These are phyloP conservation scores for Lagerstroemia speciosa DNA, from an alignment of 345 rosid species.

Conservation along the genomic window DNA sequence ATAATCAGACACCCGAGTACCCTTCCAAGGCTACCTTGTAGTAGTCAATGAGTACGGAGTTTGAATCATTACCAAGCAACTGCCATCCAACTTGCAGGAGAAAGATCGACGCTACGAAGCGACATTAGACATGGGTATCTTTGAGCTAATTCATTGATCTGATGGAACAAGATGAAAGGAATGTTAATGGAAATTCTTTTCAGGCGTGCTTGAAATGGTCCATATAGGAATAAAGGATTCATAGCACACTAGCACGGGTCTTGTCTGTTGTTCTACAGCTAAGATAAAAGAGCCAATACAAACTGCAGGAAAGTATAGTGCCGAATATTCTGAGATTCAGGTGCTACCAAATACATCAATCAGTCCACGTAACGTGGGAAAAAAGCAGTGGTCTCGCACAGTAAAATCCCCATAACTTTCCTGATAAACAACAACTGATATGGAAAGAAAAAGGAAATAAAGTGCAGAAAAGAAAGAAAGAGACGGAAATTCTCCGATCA, in stretches of 20 bases:
- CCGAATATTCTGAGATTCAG: background rate
- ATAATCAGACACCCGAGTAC: background rate
- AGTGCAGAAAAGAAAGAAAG: background rate
- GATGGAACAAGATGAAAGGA: constrained; percentile 13
- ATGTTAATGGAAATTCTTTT: background rate
- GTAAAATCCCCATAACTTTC: too few relatives aligned
- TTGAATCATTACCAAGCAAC: constrained; percentile 61
- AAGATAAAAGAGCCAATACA: background rate
- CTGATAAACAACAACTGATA: background rate
- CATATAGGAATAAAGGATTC: background rate
- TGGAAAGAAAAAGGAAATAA: background rate
- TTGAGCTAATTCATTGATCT: constrained; percentile 71
- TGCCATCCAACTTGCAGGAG: constrained; percentile 99
- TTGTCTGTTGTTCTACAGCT: background rate
- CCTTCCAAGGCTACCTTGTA: too few relatives aligned
- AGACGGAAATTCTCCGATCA: background rate
- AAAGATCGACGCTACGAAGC: constrained; percentile 93
- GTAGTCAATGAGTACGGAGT: background rate
- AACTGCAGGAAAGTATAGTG: background rate
- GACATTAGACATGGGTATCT: constrained; percentile 80
- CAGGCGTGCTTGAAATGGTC: background rate
- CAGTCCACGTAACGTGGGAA: too few relatives aligned
- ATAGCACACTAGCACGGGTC: background rate
- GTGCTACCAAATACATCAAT: background rate
- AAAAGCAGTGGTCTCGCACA: too few relatives aligned